Evolutionary conservation across 331 rosid species (phyloP), one percentile per base, ranked within the genome.

Genomic region (Malus hybrid): DNA sequence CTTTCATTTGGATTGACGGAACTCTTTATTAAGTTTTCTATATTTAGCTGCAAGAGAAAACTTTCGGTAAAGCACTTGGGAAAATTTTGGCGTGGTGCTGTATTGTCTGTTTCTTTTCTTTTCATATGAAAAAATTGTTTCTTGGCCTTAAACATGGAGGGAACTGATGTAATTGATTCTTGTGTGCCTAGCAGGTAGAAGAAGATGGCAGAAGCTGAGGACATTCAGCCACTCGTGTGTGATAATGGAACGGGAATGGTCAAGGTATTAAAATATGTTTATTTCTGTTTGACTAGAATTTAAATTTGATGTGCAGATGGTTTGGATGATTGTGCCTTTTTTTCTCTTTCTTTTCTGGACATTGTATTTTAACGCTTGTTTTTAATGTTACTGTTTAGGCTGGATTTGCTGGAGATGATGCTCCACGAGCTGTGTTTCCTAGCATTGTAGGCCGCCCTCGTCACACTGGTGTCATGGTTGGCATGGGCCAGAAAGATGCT

Each of bases 221-320:
- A 94, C 73, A 90, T 94, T 81, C 99, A 94, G 76, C 99, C 99
- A 24, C 97, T 94, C 42, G 99, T 94, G 50, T 94, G 99, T 62
- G 99, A 94, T 82, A 94, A 94, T 83, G 99, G 99, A 85, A 94
- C 99, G 5, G 99, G 99, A 92, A 94, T 94, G 99, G 99, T 94
- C 73, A 94, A 94, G 99, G 99, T 94, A 81, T 44, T 57, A 10
- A 56, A 52, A 15, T 52, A 6, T 16, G 33, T 65, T 70, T 57
- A 10, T 13, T 6, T 10, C n/a, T 6, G 7, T 65, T 68, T 24
- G 34, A 6, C 62, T 22, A 15, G 57, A 52, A 20, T 27, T 11
- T 67, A 19, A 29, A 36, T 29, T 42, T n/a, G 5, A 20, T 57
- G 14, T 13, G 20, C 9, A 15, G 27, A 24, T 60, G 14, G 77